These are phyloP conservation scores for Oenanthe javanica DNA, from an alignment of 140 eudicot species.

Conservation along the genomic window DNA sequence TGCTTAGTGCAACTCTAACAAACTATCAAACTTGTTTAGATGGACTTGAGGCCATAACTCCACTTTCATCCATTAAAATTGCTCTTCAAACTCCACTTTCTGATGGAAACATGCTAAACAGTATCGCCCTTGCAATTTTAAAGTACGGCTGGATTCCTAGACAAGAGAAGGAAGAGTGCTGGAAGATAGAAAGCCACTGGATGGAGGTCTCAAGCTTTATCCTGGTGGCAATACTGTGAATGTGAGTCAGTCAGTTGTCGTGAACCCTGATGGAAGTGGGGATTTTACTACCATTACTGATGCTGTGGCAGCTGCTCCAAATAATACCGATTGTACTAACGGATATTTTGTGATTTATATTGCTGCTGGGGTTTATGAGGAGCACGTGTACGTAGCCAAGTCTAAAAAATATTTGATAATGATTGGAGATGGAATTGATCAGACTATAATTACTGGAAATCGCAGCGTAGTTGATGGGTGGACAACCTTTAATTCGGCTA, in stretches of 20 bases:
- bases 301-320: slow-evolving; percentile 28
- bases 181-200: background rate
- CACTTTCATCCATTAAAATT: background rate
- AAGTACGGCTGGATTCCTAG: background rate
- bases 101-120: slow-evolving; percentile 17
- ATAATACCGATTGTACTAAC: slow-evolving; percentile 2
- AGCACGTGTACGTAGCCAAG: background rate
- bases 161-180: background rate
- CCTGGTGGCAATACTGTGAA: background rate
- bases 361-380: slow-evolving; percentile 9
- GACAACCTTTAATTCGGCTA: slow-evolving; percentile 7
- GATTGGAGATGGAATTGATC: slow-evolving; percentile 7
- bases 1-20: slow-evolving; percentile 31
- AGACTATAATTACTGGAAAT: slow-evolving; percentile 10
- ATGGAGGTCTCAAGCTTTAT: background rate
- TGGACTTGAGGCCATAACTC: slow-evolving; percentile 12
- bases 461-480: slow-evolving; percentile 11
- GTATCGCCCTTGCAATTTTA: slow-evolving; percentile 18
- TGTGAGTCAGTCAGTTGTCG: background rate
- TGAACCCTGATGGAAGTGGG: slow-evolving; percentile 15
- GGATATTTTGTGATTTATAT: slow-evolving; percentile 9
- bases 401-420: slow-evolving; percentile 1
- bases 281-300: slow-evolving; percentile 24
- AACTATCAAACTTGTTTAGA: slow-evolving; percentile 32
- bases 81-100: slow-evolving; percentile 14